Conservation (phyloP, 495 filamentous ascomycete species). For the Penicillium samsonianum region DNA sequence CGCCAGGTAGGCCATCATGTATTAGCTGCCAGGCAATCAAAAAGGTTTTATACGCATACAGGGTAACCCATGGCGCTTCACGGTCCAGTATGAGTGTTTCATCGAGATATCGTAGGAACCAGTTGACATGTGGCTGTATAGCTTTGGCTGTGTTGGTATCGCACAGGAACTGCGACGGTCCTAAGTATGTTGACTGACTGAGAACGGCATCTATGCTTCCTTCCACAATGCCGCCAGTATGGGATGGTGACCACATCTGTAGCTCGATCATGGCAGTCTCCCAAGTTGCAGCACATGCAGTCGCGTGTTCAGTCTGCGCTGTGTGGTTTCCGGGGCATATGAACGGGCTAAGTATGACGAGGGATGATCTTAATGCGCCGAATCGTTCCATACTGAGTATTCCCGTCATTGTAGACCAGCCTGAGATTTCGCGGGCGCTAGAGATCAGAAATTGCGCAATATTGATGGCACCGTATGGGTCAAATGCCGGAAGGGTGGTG, state of each 20-base stretch:
- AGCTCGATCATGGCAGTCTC: constrained; percentile 42
- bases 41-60: constrained; percentile 44
- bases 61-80: constrained; percentile 38
- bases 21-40: constrained; percentile 42
- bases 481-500: constrained; percentile 27
- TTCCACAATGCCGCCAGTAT: constrained; percentile 37
- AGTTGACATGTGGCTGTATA: constrained; percentile 38
- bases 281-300: constrained; percentile 35
- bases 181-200: constrained; percentile 29
- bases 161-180: constrained; percentile 28
- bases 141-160: constrained; percentile 28
- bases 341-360: constrained; percentile 31
- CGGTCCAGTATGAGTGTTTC: constrained; percentile 9
- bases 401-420: constrained; percentile 43
- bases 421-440: constrained; percentile 39
- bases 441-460: constrained; percentile 43
- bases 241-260: constrained; percentile 40
- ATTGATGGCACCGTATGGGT: constrained; percentile 41
- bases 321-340: constrained; percentile 20
- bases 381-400: constrained; percentile 40
- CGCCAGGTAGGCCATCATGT: constrained; percentile 24
- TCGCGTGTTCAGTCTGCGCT: constrained; percentile 2
- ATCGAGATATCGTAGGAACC: constrained; percentile 42
- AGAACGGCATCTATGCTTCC: constrained; percentile 34
- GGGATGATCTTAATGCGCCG: constrained; percentile 32